Conservation (phyloP, 176 grass and related monocot genomes). For the Juncus effusus region DNA sequence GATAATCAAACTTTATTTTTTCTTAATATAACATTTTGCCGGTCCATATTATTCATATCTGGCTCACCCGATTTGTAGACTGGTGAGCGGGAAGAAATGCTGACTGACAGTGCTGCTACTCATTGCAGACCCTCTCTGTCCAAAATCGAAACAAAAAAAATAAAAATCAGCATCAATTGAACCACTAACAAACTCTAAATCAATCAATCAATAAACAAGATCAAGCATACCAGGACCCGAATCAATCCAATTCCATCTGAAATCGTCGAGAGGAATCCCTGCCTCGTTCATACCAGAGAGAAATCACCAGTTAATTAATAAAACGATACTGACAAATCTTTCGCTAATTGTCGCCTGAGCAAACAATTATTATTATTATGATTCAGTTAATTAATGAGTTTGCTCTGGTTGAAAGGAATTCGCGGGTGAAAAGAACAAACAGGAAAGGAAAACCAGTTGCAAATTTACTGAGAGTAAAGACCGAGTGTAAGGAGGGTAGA, state of each 20-base stretch:
- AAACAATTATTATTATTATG: not conserved
- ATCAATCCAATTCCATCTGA: slow-evolving; percentile 42
- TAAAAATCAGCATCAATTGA: slow-evolving; percentile 21
- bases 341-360: not conserved
- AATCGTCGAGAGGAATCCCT: not conserved
- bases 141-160: not conserved
- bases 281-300: too few relatives aligned
- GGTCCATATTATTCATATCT: not conserved
- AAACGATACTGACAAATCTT: not conserved
- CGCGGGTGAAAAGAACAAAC: not conserved
- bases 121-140: not conserved
- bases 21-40: slow-evolving; percentile 10
- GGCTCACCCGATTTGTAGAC: slow-evolving; percentile 77
- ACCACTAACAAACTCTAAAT: slow-evolving; percentile 11
- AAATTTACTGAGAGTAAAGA: too few relatives aligned
- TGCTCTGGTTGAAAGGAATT: not conserved
- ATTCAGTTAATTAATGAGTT: not conserved
- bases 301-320: too few relatives aligned
- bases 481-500: too few relatives aligned
- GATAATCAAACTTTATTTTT: not conserved
- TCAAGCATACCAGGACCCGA: slow-evolving; percentile 29
- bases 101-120: slow-evolving; percentile 36
- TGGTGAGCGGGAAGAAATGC: slow-evolving; percentile 86
- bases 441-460: not conserved
- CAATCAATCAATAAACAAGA: not conserved